Evolutionary conservation across 2,329 filamentous ascomycete species (phyloP).

Genomic region (Pezicula carpinea): DNA sequence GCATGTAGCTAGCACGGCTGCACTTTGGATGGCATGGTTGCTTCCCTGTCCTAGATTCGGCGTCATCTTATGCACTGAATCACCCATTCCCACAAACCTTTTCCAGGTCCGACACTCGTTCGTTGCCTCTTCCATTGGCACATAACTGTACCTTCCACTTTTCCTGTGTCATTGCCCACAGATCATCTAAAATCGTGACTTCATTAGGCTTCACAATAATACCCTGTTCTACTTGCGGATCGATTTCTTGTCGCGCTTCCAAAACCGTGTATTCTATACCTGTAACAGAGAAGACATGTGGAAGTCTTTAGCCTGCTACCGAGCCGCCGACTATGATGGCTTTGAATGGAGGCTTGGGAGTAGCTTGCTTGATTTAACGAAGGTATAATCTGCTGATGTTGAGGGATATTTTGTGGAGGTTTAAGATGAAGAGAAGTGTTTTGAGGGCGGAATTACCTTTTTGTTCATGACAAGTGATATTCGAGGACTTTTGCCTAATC

Average conservation of each 20-base stretch:
- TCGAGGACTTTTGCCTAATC: too few relatives aligned
- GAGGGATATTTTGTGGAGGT: too few relatives aligned
- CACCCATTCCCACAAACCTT: conserved; percentile 8
- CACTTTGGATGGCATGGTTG: conserved; percentile 33
- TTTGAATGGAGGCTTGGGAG: background rate
- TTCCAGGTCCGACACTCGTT: conserved; percentile 5
- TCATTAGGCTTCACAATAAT: conserved; percentile 28
- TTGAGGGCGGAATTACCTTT: too few relatives aligned
- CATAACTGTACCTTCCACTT: background rate
- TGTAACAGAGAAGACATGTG: conserved; percentile 2
- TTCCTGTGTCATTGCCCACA: background rate
- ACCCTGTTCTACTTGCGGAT: background rate
- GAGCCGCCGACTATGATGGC: conserved; percentile 1
- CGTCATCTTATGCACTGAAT: conserved; percentile 13
- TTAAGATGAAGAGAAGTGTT: too few relatives aligned
- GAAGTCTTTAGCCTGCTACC: conserved; percentile 2
- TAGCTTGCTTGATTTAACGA: too few relatives aligned
- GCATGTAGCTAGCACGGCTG: too few relatives aligned
- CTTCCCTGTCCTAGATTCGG: conserved; percentile 28
- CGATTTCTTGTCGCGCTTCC: background rate
- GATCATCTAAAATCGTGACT: conserved; percentile 37
- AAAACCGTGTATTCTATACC: conserved; percentile 6
- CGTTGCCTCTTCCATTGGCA: conserved; percentile 7
- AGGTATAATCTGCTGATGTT: too few relatives aligned
- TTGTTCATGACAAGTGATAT: too few relatives aligned